Evolutionary conservation across 495 filamentous ascomycete species (phyloP), one percentile per base, ranked within the genome.

Genomic region (Aspergillus homomorphus): DNA sequence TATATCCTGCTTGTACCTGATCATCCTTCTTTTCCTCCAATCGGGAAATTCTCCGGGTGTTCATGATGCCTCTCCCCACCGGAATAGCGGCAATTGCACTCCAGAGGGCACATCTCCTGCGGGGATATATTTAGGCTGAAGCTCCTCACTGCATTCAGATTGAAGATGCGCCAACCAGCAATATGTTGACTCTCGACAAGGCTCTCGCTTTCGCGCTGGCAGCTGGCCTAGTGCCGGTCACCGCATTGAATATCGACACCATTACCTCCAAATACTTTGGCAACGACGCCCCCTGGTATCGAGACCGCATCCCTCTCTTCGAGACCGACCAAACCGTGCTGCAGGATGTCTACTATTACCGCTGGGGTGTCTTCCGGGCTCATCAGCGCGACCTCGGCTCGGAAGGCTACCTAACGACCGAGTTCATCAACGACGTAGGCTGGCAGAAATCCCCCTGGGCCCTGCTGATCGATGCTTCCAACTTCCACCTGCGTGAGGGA

Each of bases 261-360:
- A 42, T 59, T 9, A 54, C 46, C 4, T 15, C 24, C 15, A 21
- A 59, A 30, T 66, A 67, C 45, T 64, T 64, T 43, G 64, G 59
- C 22, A 62, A 63, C 21, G 64, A 67, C 19, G 53, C 61, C 5
- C 28, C 61, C 3, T 67, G 64, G 64, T 67, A 67, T 24, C 20
- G 14, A 1, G 42, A 57, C 33, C 61, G 64, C 14, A 67, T 67
- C 20, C 64, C 64, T 0, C 18, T 67, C 7, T 64, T 67, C 22
- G 61, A 63, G 33, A 54, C 64, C 43, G 57, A 53, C 22, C 24
- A 44, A 4, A 45, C 58, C 33, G 61, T 61, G 6, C 63, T 70
- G 53, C 58, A 63, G 21, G 67, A 70, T 18, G 67, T 70, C 38
- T 72, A 70, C 58, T 72, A 72, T 50, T 70, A 72, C 43, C 65